Evolutionary conservation across 2,329 filamentous ascomycete species (phyloP), one percentile per base, ranked within the genome.

Genomic region (Xylariaceae sp.): DNA sequence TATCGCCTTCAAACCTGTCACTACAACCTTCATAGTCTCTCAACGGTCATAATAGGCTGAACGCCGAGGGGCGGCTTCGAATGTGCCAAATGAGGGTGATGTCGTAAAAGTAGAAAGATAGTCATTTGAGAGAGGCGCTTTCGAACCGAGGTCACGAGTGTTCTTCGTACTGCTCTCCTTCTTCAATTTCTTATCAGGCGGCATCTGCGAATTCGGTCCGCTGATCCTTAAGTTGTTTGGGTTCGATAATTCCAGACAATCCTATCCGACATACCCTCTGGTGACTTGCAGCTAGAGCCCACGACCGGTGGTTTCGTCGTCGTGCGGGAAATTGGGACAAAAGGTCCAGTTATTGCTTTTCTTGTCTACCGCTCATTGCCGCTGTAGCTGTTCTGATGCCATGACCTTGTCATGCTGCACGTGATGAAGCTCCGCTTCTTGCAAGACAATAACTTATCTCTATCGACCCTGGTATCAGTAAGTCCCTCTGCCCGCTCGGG

Each of bases 381-480:
- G 62, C 62, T 30, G 63, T 61, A 27, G 55, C 55, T 22, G 56
- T 65, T 43, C 58, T 65, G 18, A 56, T 63, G 54, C 47, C 58
- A 6, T 36, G 63, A 31, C 57, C 60, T 9, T 55, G 60, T 39
- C 47, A 55, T 35, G 41, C 44, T 9, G 32, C 41, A 11, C n/a
- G n/a, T n/a, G 41, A 56, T 31, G 39, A 47, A 22, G 60, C 58
- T 18, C 71, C 72, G 2, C 75, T 85, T 18, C 74, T 62, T 32
- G 53, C 49, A 12, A 58, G 58, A 15, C 60, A 60, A 42, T 62
- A 71, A 59, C 66, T 57, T 2, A 77, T 79, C 32, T 80, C 76
- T 1, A 74, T 80, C n/a, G 81, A 81, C 51, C 78, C 77, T 1
- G 78, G 75, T 6, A 81, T 81, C 51, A 74, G 69, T 72, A 65